A percentile compares a stretch with the other conserved stretches of the same genome.
phyloP scores from a whole-genome alignment of 192 early-diverging fungal species.

The Linnemannia exigua region DNA sequence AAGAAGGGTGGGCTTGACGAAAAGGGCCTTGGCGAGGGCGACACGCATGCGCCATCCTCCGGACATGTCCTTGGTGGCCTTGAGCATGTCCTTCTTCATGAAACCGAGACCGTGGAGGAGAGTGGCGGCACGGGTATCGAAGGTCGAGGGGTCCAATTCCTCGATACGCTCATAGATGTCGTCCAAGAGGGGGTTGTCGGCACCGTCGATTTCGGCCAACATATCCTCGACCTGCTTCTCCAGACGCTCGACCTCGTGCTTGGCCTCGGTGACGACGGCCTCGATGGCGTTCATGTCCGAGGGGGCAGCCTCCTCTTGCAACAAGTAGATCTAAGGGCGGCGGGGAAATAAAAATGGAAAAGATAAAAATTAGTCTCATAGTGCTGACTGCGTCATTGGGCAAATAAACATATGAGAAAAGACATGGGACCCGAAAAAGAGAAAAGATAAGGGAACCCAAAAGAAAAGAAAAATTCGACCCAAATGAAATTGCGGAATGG shows the following conservation, averaged over 20 bases:
- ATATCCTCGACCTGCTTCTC: slow-evolving; percentile 95
- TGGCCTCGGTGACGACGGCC: slow-evolving; percentile 92
- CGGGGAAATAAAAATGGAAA: not conserved
- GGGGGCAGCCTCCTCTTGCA: slow-evolving; percentile 96
- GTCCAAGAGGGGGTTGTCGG: slow-evolving; percentile 90
- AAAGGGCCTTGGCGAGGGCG: slow-evolving; percentile 95
- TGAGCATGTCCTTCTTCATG: slow-evolving; percentile 86
- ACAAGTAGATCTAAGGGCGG: slow-evolving; percentile 80
- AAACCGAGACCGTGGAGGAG: slow-evolving; percentile 97
- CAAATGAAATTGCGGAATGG: not conserved
- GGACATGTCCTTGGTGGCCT: slow-evolving; percentile 96
- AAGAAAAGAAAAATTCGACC: not conserved
- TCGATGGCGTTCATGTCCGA: slow-evolving; percentile 93
- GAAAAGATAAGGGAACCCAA: slow-evolving; percentile 11
- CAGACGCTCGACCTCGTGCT: slow-evolving; percentile 90
- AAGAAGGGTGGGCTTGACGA: slow-evolving; percentile 91
- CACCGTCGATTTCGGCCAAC: slow-evolving; percentile 81
- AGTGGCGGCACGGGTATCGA: slow-evolving; percentile 92
- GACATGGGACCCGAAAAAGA: not conserved
- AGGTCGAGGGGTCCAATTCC: slow-evolving; percentile 91
- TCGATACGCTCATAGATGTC: slow-evolving; percentile 98
- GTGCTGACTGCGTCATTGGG: not conserved
- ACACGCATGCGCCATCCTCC: slow-evolving; percentile 99
- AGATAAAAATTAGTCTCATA: not conserved
- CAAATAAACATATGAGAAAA: not conserved